Percentiles rank a stretch among this genome's conserved stretches.
Conservation (phyloP, 305 asterid species). For the Euphrasia arctica region DNA sequence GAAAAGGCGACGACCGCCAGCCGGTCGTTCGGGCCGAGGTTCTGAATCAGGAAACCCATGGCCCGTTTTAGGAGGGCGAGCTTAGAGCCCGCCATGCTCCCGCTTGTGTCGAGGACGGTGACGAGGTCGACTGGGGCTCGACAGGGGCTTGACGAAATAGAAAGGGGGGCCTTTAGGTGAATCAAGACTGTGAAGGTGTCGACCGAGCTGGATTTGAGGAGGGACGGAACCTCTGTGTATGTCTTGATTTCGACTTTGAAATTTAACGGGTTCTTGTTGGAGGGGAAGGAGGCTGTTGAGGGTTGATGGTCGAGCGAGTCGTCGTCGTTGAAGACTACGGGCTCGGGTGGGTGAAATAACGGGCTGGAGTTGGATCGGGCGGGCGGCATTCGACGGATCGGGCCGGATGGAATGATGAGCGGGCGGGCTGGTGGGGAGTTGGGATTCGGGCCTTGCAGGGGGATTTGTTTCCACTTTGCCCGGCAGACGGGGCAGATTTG, state of each 20-base stretch:
- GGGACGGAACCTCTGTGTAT: conserved; percentile 62
- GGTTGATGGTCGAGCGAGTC: conserved; percentile 55
- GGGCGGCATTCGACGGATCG: conserved; percentile 57
- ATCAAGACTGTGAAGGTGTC: conserved; percentile 59
- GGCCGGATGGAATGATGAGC: conserved; percentile 59
- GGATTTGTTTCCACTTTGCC: conserved; percentile 84
- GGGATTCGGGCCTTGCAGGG: conserved; percentile 51
- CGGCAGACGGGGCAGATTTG: conserved; percentile 84
- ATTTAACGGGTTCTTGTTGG: conserved; percentile 21
- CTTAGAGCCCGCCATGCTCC: conserved; percentile 97
- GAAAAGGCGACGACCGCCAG: conserved; percentile 85
- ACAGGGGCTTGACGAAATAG: conserved; percentile 33
- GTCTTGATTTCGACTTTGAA: conserved; percentile 47
- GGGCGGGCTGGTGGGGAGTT: conserved; percentile 45
- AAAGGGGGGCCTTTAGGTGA: conserved; percentile 54
- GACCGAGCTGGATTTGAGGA: conserved; percentile 32
- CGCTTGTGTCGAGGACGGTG: conserved; percentile 87
- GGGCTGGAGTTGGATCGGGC: conserved; percentile 51
- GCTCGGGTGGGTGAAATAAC: conserved; percentile 56
- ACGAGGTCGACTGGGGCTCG: conserved; percentile 93
- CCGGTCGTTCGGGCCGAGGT: conserved; percentile 82
- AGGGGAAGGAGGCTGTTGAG: neutral
- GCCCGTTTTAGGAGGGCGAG: conserved; percentile 89
- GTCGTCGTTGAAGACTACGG: conserved; percentile 73
- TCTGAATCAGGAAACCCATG: conserved; percentile 91